Conservation (phyloP, 108 stramenopile genomes). For the Poteriospumella lacustris region DNA sequence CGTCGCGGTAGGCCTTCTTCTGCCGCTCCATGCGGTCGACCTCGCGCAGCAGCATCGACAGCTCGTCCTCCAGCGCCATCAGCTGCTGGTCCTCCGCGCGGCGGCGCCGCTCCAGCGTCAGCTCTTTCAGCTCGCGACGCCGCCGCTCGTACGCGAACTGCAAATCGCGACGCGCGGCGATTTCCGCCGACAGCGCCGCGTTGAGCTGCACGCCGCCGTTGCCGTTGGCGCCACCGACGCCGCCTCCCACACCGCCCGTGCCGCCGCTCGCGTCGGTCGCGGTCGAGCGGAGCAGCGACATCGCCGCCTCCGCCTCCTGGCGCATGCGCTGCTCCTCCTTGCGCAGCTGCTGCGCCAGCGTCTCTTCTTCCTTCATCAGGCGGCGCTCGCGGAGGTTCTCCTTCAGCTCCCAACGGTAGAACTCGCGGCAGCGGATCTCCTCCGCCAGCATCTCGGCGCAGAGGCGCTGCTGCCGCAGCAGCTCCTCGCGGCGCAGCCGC, state of each 20-base stretch:
- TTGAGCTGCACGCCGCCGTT: not conserved
- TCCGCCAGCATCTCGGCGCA: constrained; percentile 16
- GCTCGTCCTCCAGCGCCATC: constrained; percentile 4
- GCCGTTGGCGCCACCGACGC: not conserved
- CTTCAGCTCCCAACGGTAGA: constrained; percentile 27
- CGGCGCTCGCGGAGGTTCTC: constrained; percentile 26
- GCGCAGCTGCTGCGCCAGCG: not conserved
- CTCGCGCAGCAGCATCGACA: not conserved
- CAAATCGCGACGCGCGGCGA: not conserved
- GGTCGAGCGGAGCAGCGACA: not conserved
- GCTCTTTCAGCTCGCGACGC: constrained; percentile 7
- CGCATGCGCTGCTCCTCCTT: not conserved
- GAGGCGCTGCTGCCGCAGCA: not conserved
- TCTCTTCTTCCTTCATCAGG: constrained; percentile 16
- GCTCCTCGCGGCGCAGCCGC: not conserved
- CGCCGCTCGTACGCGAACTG: not conserved
- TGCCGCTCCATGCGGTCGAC: not conserved
- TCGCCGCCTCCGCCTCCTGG: not conserved
- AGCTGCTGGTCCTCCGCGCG: not conserved
- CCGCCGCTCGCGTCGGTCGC: no score
- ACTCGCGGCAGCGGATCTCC: not conserved
- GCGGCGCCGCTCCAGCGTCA: constrained; percentile 7
- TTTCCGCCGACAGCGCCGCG: not conserved
- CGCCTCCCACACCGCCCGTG: not conserved
- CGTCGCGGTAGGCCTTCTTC: not conserved